Conservation (phyloP, 441 rosid species). For the Syzygium syzygioides region DNA sequence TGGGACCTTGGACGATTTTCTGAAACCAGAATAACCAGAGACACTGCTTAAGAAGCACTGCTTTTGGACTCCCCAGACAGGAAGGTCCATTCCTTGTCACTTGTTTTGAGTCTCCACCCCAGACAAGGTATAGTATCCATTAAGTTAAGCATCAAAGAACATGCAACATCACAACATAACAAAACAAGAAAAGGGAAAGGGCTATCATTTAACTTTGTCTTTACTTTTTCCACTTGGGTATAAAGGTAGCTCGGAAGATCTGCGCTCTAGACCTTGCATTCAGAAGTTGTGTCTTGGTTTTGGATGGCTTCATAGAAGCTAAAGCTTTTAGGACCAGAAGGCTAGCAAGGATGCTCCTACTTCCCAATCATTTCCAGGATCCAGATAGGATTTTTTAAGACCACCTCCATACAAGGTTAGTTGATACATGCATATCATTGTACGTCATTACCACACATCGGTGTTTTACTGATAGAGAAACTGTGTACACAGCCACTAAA, state of each 20-base stretch:
- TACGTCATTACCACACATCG: background rate
- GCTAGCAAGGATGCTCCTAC: constrained; percentile 20
- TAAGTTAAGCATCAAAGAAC: constrained; percentile 56
- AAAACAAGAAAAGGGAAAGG: constrained; percentile 13
- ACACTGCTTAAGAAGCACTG: constrained; percentile 17
- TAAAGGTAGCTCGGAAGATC: constrained; percentile 17
- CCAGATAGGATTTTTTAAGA: constrained; percentile 10
- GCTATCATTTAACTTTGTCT: constrained; percentile 51
- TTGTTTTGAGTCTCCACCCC: constrained; percentile 34
- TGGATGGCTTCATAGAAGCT: constrained; percentile 28
- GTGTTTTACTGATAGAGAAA: background rate
- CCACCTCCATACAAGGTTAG: constrained; percentile 21
- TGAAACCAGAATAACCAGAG: background rate
- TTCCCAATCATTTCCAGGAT: constrained; percentile 19
- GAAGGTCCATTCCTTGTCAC: constrained; percentile 36
- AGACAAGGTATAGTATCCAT: constrained; percentile 55
- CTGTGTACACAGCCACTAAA: background rate
- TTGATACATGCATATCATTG: constrained; percentile 2
- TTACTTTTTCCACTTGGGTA: constrained; percentile 31
- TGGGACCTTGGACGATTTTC: constrained; percentile 7
- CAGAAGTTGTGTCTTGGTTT: constrained; percentile 39
- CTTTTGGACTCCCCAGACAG: constrained; percentile 26
- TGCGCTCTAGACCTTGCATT: constrained; percentile 26
- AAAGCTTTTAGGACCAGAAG: constrained; percentile 3
- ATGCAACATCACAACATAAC: constrained; percentile 23